Conservation (phyloP, 805 yeast genomes). For the Grigorovia jiainica region DNA sequence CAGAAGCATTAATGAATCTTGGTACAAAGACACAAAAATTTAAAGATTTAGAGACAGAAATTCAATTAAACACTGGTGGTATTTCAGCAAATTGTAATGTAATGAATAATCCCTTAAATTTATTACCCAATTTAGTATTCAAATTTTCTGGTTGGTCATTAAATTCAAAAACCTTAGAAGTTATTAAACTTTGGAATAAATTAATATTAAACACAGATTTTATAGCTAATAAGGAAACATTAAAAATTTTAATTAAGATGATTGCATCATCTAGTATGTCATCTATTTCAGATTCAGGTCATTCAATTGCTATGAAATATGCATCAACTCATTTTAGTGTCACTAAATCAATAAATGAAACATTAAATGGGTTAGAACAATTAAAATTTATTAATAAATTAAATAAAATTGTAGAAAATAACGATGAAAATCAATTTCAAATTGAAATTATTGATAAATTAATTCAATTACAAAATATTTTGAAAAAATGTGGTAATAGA, state of each 20-base stretch:
- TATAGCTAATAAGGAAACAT: constrained; percentile 49
- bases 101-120: constrained; percentile 44
- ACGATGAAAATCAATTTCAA: constrained; percentile 38
- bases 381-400: constrained; percentile 58
- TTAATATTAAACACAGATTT: constrained; percentile 64
- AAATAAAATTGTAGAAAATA: constrained; percentile 36
- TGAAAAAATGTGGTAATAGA: constrained; percentile 32
- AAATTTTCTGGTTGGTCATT: constrained; percentile 63
- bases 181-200: constrained; percentile 60
- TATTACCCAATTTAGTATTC: constrained; percentile 40
- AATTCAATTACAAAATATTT: constrained; percentile 36
- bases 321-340: constrained; percentile 57
- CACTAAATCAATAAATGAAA: constrained; percentile 51
- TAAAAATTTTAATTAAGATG: constrained; percentile 62
- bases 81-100: constrained; percentile 52
- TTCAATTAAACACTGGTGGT: constrained; percentile 80
- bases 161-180: constrained; percentile 47
- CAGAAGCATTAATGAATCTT: constrained; percentile 70
- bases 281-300: constrained; percentile 80
- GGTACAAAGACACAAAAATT: constrained; percentile 70
- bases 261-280: constrained; percentile 71
- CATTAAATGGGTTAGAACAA: constrained; percentile 67
- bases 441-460: constrained; percentile 58
- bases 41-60: constrained; percentile 77
- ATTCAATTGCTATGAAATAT: constrained; percentile 63